These are phyloP conservation scores for Talaromyces borbonicus DNA, from an alignment of 495 filamentous ascomycete species.

Conservation along the genomic window DNA sequence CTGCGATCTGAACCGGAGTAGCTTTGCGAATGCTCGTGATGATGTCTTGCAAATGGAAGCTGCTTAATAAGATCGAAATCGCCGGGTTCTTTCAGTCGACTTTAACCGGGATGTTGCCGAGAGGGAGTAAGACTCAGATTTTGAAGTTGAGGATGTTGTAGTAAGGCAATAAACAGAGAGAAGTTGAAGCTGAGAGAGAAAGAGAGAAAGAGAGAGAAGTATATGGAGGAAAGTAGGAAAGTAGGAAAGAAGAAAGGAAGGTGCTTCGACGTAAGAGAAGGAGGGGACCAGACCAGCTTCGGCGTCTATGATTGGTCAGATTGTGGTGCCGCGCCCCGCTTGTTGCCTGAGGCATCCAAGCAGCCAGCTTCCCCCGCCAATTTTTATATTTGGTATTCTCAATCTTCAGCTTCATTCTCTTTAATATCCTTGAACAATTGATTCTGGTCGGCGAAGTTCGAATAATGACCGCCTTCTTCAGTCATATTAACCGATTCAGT, in stretches of 20 bases:
- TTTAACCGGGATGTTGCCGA: neutral
- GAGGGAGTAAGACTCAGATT: neutral
- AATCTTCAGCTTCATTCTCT: too few relatives aligned
- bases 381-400: too few relatives aligned
- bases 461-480: too few relatives aligned
- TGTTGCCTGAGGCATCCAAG: conserved; percentile 4
- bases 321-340: conserved; percentile 1
- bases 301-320: conserved; percentile 1
- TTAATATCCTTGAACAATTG: too few relatives aligned
- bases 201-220: conserved; percentile 6
- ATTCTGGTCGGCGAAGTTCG: too few relatives aligned
- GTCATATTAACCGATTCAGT: too few relatives aligned
- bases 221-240: conserved; percentile 9
- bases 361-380: conserved; percentile 1
- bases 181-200: neutral
- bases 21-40: conserved; percentile 18
- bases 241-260: conserved; percentile 4
- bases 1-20: conserved; percentile 14
- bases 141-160: too few relatives aligned
- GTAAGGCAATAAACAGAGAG: too few relatives aligned
- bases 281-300: neutral
- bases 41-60: neutral
- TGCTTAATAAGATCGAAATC: neutral
- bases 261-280: conserved; percentile 32
- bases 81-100: too few relatives aligned